These are phyloP conservation scores for Lotus japonicus DNA, from an alignment of 306 rosid genomes.

Conservation along the genomic window DNA sequence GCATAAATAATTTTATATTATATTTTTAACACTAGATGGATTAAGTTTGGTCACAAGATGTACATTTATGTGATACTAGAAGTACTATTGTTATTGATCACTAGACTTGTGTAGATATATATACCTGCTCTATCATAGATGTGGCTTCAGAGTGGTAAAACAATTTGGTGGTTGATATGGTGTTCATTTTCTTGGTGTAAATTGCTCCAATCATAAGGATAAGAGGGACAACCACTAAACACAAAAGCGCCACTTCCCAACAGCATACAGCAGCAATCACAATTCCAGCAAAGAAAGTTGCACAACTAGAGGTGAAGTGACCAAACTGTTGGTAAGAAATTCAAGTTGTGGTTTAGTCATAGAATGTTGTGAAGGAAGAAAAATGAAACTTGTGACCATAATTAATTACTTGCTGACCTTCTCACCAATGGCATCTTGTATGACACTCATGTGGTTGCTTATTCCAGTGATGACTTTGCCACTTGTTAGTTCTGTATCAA, in stretches of 20 bases:
- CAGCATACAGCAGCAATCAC: constrained; percentile 66
- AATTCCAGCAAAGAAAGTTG: constrained; percentile 67
- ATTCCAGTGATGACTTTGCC: constrained; percentile 68
- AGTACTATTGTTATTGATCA: not conserved
- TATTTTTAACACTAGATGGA: no score
- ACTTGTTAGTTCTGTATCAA: constrained; percentile 72
- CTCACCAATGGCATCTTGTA: constrained; percentile 84
- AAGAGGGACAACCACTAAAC: constrained; percentile 62
- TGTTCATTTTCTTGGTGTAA: constrained; percentile 72
- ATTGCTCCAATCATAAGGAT: constrained; percentile 73
- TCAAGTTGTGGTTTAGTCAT: not conserved
- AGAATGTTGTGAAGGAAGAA: not conserved
- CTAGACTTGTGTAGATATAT: not conserved
- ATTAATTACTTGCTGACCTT: constrained; percentile 37
- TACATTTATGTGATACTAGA: not conserved
- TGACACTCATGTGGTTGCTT: constrained; percentile 61
- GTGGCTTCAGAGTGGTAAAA: constrained; percentile 60
- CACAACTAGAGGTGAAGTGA: constrained; percentile 56
- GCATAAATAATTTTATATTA: no score
- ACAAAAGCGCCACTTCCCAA: constrained; percentile 70
- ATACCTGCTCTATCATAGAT: constrained; percentile 77
- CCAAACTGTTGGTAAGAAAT: constrained; percentile 47
- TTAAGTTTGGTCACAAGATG: not conserved
- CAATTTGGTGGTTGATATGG: constrained; percentile 53
- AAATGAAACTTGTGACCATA: not conserved